phyloP scores from a whole-genome alignment of 495 filamentous ascomycete species.

The Talaromyces adpressus region DNA sequence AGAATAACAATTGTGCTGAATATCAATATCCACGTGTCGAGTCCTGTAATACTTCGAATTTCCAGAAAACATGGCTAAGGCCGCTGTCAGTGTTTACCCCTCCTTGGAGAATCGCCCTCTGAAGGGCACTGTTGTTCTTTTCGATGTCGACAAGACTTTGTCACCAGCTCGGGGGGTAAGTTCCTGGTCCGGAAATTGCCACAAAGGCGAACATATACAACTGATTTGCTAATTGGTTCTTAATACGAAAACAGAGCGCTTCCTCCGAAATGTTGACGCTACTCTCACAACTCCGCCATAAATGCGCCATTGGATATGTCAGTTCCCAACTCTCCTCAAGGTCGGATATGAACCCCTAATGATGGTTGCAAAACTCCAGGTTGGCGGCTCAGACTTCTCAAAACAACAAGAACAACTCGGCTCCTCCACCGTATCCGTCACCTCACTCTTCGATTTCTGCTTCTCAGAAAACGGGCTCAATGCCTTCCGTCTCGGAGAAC shows the following conservation, averaged over 20 bases:
- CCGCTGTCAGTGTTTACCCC: conserved; percentile 54
- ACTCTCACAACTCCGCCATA: conserved; percentile 72
- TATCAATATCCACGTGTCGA: background rate
- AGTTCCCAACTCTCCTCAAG: conserved; percentile 11
- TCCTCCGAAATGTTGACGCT: conserved; percentile 75
- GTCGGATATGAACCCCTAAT: background rate
- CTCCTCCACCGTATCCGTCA: conserved; percentile 52
- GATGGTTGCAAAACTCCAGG: conserved; percentile 16
- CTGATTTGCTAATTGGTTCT: conserved; percentile 3
- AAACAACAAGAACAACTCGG: conserved; percentile 98
- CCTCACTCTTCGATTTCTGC: conserved; percentile 86
- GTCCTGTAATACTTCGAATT: background rate
- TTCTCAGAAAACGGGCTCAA: conserved; percentile 94
- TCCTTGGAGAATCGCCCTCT: conserved; percentile 73
- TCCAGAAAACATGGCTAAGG: conserved; percentile 26
- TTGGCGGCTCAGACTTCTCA: conserved; percentile 75
- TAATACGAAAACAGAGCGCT: too few species aligned
- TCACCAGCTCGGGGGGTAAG: conserved; percentile 54
- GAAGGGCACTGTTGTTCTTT: conserved; percentile 84
- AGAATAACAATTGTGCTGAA: background rate
- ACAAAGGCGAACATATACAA: too few species aligned
- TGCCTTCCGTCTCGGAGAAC: conserved; percentile 72
- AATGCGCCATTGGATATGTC: conserved; percentile 83
- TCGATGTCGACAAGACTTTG: conserved; percentile 89
- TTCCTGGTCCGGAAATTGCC: background rate